These are phyloP conservation scores for Pseudognaphalium luteoalbum DNA, from an alignment of 129 eudicot species.

Conservation along the genomic window DNA sequence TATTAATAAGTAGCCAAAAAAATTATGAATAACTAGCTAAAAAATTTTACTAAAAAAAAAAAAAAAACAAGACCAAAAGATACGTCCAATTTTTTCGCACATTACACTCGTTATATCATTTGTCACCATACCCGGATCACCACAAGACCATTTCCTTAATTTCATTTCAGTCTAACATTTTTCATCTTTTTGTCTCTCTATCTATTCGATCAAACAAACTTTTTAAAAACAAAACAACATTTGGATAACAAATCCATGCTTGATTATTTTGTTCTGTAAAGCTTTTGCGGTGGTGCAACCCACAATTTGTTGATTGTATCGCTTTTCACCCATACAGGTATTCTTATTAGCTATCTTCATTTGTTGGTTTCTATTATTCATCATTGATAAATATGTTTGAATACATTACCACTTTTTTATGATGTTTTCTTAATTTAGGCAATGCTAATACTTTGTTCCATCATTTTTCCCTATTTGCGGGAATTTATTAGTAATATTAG, in stretches of 20 bases:
- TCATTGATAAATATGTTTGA: background rate
- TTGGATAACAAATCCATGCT: background rate
- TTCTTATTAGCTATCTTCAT: background rate
- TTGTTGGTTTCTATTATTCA: background rate
- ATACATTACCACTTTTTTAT: no score
- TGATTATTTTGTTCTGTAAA: background rate
- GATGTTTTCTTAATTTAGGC: no score
- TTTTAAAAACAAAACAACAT: background rate
- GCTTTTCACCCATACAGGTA: constrained; percentile 18
- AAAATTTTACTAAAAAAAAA: no score
- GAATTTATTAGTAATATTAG: no score
- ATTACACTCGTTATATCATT: background rate
- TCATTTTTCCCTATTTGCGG: background rate
- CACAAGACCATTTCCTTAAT: constrained; percentile 25
- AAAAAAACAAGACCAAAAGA: no score
- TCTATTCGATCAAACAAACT: background rate
- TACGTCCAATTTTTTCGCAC: constrained; percentile 13
- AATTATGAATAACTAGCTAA: no score
- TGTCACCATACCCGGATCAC: constrained; percentile 28
- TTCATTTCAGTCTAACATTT: constrained; percentile 18
- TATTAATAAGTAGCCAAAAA: no score
- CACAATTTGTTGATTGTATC: constrained; percentile 3
- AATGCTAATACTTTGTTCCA: background rate
- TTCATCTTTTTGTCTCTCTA: background rate
- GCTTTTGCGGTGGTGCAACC: constrained; percentile 11